These are phyloP conservation scores for Trichoderma citrinoviride DNA, from an alignment of 2,329 filamentous ascomycete species.

Conservation along the genomic window DNA sequence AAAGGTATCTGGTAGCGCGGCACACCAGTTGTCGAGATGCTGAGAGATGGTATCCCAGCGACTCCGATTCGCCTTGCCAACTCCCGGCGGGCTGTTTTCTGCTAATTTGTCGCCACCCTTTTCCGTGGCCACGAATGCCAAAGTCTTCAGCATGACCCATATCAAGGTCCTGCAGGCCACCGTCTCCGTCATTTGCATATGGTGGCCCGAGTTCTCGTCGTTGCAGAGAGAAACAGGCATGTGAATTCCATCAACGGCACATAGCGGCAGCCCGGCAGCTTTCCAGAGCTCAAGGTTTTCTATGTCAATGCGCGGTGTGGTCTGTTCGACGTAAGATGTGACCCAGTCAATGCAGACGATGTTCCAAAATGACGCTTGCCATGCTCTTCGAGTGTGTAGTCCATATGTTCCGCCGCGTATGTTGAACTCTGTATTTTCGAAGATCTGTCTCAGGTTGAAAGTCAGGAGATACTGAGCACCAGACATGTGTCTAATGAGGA, in stretches of 20 bases:
- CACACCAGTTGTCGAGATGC: conserved; percentile 22
- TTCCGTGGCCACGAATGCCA: conserved; percentile 19
- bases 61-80: neutral
- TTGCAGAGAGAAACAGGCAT: conserved; percentile 18
- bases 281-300: conserved; percentile 23
- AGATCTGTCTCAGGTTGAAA: neutral
- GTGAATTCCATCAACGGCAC: conserved; percentile 10
- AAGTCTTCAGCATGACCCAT: conserved; percentile 24
- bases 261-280: conserved; percentile 23
- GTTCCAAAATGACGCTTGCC: conserved; percentile 25
- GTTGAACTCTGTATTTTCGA: neutral
- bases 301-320: conserved; percentile 19
- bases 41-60: conserved; percentile 15
- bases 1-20: conserved; percentile 23
- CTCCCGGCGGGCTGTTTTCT: neutral
- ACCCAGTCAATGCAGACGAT: conserved; percentile 25
- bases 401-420: conserved; percentile 13
- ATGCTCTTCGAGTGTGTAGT: conserved; percentile 20
- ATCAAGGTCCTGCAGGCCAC: conserved; percentile 22
- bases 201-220: neutral
- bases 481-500: conserved; percentile 22
- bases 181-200: conserved; percentile 22
- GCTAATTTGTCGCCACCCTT: neutral
- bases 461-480: conserved; percentile 23
- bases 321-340: conserved; percentile 20